These are phyloP conservation scores for Trichoderma breve DNA, from an alignment of 2,329 filamentous ascomycete species.

Conservation along the genomic window DNA sequence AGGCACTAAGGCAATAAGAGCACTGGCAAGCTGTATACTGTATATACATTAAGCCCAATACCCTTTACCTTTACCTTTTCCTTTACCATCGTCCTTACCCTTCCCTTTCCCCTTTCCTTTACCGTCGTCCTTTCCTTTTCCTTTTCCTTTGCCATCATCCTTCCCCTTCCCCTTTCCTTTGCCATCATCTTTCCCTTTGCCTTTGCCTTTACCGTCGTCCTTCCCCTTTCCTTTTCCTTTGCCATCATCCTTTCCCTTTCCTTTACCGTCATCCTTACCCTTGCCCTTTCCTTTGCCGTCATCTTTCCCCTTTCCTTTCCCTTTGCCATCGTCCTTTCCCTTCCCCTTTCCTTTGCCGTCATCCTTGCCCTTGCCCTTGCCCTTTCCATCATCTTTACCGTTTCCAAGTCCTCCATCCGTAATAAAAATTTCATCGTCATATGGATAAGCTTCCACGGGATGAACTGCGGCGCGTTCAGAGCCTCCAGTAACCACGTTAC, in stretches of 20 bases:
- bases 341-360: not conserved
- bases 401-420: not conserved
- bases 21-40: not conserved
- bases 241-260: not conserved
- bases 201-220: not conserved
- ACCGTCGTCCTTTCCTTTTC: not conserved
- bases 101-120: not conserved
- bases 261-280: no score
- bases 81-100: not conserved
- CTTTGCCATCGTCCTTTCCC: not conserved
- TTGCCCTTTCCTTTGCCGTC: not conserved
- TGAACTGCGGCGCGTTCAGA: not conserved
- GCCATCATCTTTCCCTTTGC: not conserved
- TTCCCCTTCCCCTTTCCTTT: not conserved
- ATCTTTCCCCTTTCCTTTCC: not conserved
- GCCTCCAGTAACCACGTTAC: not conserved
- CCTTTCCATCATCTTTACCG: not conserved
- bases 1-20: not conserved
- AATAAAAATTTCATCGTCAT: not conserved
- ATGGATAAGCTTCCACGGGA: not conserved
- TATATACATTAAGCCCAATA: not conserved
- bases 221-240: not conserved
- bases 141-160: not conserved
- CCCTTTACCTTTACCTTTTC: not conserved
- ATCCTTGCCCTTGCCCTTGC: not conserved